Evolutionary conservation across 768 basidiomycete genomes (phyloP).

Genomic region (Trametes punicea): DNA sequence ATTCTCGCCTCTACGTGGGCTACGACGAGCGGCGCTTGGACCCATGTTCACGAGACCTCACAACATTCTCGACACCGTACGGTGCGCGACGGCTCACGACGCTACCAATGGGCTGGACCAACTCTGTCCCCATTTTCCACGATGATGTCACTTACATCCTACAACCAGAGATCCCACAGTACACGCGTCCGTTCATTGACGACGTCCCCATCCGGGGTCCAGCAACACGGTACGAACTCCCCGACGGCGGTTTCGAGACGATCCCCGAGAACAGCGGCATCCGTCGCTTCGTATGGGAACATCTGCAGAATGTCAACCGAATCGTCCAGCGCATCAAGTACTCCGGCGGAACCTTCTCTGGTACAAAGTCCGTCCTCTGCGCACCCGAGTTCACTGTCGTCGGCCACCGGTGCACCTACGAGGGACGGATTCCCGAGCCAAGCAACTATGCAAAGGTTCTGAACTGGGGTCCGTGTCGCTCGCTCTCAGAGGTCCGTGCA

Average conservation of each 20-base stretch:
- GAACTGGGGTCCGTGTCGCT: too few species aligned
- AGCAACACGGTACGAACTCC: slow-evolving; percentile 11
- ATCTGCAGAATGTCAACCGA: too few species aligned
- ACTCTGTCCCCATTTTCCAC: slow-evolving; percentile 25
- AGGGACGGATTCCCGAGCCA: too few species aligned
- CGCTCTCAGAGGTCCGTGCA: too few species aligned
- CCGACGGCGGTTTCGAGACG: slow-evolving; percentile 1
- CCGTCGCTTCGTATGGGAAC: slow-evolving; percentile 23
- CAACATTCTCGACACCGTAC: too few species aligned
- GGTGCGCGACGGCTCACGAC: slow-evolving; percentile 16
- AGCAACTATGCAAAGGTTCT: too few species aligned
- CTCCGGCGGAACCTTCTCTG: slow-evolving; percentile 16
- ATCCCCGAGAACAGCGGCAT: slow-evolving; percentile 17
- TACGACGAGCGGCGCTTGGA: slow-evolving; percentile 18
- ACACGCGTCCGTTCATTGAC: too few species aligned
- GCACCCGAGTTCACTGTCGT: too few species aligned
- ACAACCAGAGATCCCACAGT: slow-evolving; percentile 26
- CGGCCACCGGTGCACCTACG: too few species aligned
- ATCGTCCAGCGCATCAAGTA: slow-evolving; percentile 19
- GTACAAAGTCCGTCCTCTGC: too few species aligned
- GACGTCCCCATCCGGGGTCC: slow-evolving; percentile 26
- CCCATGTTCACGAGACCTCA: slow-evolving; percentile 11
- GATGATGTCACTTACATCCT: slow-evolving; percentile 22
- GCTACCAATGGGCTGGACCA: slow-evolving; percentile 22
- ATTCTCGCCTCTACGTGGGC: slow-evolving; percentile 18